Conservation (phyloP, 1,284 basidiomycete species). For the Xerocomus nothofagi region DNA sequence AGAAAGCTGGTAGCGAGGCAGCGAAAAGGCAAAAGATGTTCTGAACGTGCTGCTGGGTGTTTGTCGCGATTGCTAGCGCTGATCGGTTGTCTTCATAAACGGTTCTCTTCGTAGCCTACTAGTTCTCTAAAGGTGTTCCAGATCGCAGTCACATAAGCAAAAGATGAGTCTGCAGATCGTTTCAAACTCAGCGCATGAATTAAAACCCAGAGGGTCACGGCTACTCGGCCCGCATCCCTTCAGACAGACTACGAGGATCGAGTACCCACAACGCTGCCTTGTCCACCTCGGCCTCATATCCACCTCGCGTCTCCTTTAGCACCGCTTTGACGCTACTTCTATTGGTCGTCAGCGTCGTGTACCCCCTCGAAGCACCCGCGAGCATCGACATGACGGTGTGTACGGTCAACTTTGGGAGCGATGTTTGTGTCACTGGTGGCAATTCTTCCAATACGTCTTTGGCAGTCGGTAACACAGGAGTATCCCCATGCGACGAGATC, state of each 20-base stretch:
- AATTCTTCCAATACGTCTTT: slow-evolving; percentile 7
- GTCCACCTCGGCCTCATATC: slow-evolving; percentile 3
- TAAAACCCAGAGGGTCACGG: too few relatives aligned
- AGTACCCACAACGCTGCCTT: slow-evolving; percentile 68
- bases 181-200: too few relatives aligned
- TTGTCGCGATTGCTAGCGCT: too few relatives aligned
- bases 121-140: too few relatives aligned
- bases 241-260: slow-evolving; percentile 73
- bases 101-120: too few relatives aligned
- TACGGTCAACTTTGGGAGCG: slow-evolving; percentile 44
- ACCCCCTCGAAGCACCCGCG: slow-evolving; percentile 64
- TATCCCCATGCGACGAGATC: slow-evolving; percentile 49
- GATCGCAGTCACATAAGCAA: too few relatives aligned
- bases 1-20: too few relatives aligned
- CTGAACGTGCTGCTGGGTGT: too few relatives aligned
- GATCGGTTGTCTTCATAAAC: too few relatives aligned
- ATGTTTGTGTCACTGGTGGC: slow-evolving; percentile 38
- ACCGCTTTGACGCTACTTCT: slow-evolving; percentile 75
- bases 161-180: too few relatives aligned
- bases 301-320: slow-evolving; percentile 44
- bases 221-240: slow-evolving; percentile 53
- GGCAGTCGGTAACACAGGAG: slow-evolving; percentile 23
- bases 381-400: slow-evolving; percentile 72
- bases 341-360: slow-evolving; percentile 84
- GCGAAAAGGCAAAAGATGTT: too few relatives aligned